Percentiles rank a stretch among this genome's conserved stretches.
Evolutionary conservation across 805 yeast species (phyloP).

Genomic region (Metschnikowia colocasiae): DNA sequence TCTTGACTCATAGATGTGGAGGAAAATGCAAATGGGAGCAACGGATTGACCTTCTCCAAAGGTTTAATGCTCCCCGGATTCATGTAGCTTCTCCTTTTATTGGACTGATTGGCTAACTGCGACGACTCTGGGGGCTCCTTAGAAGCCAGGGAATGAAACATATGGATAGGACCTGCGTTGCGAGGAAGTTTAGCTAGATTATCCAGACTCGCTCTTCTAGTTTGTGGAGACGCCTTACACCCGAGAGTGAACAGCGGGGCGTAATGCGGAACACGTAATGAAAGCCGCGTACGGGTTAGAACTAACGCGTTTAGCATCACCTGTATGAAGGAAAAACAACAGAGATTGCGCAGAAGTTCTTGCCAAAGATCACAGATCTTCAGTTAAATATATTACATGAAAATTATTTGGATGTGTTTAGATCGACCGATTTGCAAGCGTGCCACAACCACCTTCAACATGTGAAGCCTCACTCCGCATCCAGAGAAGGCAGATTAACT

Average conservation of each 20-base stretch:
- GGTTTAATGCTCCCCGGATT: background rate
- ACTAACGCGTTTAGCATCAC: background rate
- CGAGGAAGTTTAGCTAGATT: background rate
- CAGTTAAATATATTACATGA: background rate
- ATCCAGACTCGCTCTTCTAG: background rate
- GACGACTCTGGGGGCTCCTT: background rate
- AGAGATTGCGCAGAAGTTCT: background rate
- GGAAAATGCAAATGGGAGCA: constrained; percentile 51
- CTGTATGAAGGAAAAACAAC: background rate
- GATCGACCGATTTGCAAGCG: too few relatives aligned
- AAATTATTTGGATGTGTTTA: too few relatives aligned
- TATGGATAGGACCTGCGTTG: background rate
- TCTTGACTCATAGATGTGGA: constrained; percentile 27
- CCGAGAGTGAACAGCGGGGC: background rate
- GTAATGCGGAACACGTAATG: background rate
- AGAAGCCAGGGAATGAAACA: background rate
- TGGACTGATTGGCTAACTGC: background rate
- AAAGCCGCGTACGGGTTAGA: background rate
- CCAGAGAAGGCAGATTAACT: background rate
- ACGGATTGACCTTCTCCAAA: constrained; percentile 29
- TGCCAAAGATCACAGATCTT: background rate
- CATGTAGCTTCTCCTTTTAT: background rate
- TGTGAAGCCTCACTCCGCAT: background rate
- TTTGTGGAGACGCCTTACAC: background rate
- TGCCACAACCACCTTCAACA: background rate